phyloP scores from a whole-genome alignment of 768 basidiomycete species.

The Kwoniella heveanensis region DNA sequence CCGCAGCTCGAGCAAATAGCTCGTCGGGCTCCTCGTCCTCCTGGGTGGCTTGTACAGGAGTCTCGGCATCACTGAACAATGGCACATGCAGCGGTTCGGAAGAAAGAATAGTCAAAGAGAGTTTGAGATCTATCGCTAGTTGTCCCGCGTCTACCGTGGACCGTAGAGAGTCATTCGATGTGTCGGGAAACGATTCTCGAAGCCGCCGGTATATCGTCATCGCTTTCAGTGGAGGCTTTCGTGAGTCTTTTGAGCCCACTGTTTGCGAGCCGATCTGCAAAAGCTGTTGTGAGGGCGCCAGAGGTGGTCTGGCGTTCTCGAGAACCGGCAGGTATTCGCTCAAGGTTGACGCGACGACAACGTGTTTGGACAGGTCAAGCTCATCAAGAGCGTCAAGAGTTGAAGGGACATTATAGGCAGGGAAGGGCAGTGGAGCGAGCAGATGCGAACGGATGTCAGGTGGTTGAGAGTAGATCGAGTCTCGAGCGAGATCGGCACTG shows the following conservation, averaged over 20 bases:
- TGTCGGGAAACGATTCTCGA: slow-evolving; percentile 1
- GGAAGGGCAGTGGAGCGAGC: slow-evolving; percentile 18
- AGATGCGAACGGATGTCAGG: slow-evolving; percentile 15
- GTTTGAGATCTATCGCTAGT: slow-evolving; percentile 23
- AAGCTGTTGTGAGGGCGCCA: not conserved
- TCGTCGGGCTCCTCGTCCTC: slow-evolving; percentile 18
- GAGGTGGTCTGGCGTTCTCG: slow-evolving; percentile 4
- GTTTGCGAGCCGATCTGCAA: not conserved
- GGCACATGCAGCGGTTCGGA: slow-evolving; percentile 15
- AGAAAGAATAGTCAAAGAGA: slow-evolving; percentile 21
- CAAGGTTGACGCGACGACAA: slow-evolving; percentile 1
- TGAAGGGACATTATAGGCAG: slow-evolving; percentile 1
- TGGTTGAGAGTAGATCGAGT: slow-evolving; percentile 9
- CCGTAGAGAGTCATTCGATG: not conserved
- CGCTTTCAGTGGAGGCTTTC: not conserved
- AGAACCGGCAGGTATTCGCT: not conserved
- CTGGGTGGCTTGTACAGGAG: not conserved
- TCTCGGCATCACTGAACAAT: not conserved
- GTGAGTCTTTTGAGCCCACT: not conserved
- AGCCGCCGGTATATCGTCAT: not conserved
- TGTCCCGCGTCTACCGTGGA: slow-evolving; percentile 6
- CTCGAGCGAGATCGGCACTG: slow-evolving; percentile 38
- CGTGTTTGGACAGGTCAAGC: slow-evolving; percentile 3
- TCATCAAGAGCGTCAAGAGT: slow-evolving; percentile 2
- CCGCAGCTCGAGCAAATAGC: slow-evolving; percentile 27